phyloP scores from a whole-genome alignment of 2,329 filamentous ascomycete species.

The Sclerotiophoma versabilis region DNA sequence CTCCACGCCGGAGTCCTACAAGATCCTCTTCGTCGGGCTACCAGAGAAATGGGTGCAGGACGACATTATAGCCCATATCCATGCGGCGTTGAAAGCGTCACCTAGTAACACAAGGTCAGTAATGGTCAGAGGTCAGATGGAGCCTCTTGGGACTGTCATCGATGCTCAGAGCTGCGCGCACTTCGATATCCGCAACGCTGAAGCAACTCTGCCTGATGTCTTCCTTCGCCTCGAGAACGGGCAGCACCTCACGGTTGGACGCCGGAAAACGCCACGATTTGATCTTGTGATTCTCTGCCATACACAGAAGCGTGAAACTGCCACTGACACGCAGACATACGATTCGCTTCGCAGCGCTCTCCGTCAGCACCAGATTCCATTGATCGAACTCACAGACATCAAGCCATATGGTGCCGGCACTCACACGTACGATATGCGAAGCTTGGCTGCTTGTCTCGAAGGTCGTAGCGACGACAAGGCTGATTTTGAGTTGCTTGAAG shows the following conservation, averaged over 20 bases:
- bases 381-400: conserved; percentile 40
- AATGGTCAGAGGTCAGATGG: conserved; percentile 45
- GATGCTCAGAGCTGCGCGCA: conserved; percentile 37
- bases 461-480: conserved; percentile 29
- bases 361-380: conserved; percentile 33
- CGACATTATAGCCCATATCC: conserved; percentile 39
- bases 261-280: conserved; percentile 19
- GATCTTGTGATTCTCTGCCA: conserved; percentile 47
- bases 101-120: conserved; percentile 44
- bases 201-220: conserved; percentile 16
- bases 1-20: conserved; percentile 38
- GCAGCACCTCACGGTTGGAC: conserved; percentile 30
- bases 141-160: conserved; percentile 40
- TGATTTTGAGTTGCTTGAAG: conserved; percentile 39
- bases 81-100: conserved; percentile 40
- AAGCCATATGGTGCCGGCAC: conserved; percentile 35
- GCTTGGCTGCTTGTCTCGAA: conserved; percentile 43
- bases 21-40: conserved; percentile 43
- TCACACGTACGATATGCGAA: conserved; percentile 27
- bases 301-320: conserved; percentile 14
- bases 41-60: conserved; percentile 41
- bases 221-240: conserved; percentile 27
- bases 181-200: conserved; percentile 18
- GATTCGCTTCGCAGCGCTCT: conserved; percentile 35
- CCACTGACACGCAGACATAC: conserved; percentile 24